phyloP scores from a whole-genome alignment of 1,284 basidiomycete species.

The Trichosporon ovoides region DNA sequence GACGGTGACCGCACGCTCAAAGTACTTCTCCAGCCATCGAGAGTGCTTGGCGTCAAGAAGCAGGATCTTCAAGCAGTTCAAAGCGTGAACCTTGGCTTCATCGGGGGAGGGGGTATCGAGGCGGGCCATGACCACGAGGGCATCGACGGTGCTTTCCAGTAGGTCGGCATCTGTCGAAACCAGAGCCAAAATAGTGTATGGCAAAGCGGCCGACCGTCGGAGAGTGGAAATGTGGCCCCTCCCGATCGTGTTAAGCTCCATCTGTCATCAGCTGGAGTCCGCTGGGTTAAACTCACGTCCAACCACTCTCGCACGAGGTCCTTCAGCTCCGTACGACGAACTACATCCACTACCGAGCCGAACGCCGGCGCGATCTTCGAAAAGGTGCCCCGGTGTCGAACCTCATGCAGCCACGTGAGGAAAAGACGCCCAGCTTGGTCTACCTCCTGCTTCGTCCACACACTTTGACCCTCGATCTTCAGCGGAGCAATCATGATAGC shows the following conservation, averaged over 20 bases:
- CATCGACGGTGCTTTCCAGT: constrained; percentile 29
- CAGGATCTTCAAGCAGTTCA: constrained; percentile 47
- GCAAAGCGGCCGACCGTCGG: constrained; percentile 46
- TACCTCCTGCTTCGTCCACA: constrained; percentile 37
- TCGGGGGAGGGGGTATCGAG: constrained; percentile 33
- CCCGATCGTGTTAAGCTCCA: constrained; percentile 37
- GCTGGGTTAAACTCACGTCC: constrained; percentile 22
- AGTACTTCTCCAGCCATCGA: constrained; percentile 33
- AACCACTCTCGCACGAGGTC: constrained; percentile 37
- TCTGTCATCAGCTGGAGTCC: constrained; percentile 15
- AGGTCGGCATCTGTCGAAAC: constrained; percentile 33
- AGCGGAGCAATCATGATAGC: constrained; percentile 30
- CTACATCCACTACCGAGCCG: constrained; percentile 32
- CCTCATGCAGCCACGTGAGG: constrained; percentile 45
- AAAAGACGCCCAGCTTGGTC: constrained; percentile 33
- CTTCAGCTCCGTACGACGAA: constrained; percentile 21
- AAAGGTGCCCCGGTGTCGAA: constrained; percentile 48
- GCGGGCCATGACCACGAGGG: constrained; percentile 32
- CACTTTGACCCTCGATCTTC: constrained; percentile 11
- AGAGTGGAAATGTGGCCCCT: constrained; percentile 41
- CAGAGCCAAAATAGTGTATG: constrained; percentile 41
- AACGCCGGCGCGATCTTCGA: constrained; percentile 41
- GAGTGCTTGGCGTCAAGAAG: constrained; percentile 44
- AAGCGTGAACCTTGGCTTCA: constrained; percentile 44
- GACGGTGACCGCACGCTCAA: constrained; percentile 39